Percentiles rank a stretch among this genome's conserved stretches.
These are phyloP conservation scores for Lepidium africanum DNA, from an alignment of 345 rosid species.

Conservation along the genomic window DNA sequence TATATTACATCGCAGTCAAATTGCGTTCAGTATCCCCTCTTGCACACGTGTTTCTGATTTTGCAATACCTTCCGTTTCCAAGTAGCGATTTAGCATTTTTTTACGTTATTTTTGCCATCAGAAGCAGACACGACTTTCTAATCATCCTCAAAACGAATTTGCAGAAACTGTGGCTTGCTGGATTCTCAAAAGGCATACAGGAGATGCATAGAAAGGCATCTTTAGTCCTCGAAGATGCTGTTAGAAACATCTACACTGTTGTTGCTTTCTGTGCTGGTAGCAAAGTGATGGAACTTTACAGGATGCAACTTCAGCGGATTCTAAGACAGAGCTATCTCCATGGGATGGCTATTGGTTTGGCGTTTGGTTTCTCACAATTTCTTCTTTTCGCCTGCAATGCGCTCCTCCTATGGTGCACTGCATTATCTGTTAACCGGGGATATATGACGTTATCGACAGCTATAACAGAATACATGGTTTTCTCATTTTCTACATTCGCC, in stretches of 20 bases:
- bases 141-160: slow-evolving; percentile 34
- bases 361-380: slow-evolving; percentile 96
- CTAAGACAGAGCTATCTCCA: slow-evolving; percentile 78
- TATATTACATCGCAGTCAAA: not conserved
- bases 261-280: slow-evolving; percentile 98
- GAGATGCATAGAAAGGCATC: slow-evolving; percentile 99
- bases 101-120: not conserved
- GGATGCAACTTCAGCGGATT: slow-evolving; percentile 73
- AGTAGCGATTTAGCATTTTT: not conserved
- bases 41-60: slow-evolving; percentile 6
- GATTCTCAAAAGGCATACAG: slow-evolving; percentile 98
- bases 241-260: slow-evolving; percentile 96
- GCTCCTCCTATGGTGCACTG: slow-evolving; percentile 94
- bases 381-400: slow-evolving; percentile 99
- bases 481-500: slow-evolving; percentile 97
- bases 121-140: not conserved
- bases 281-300: slow-evolving; percentile 98
- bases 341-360: slow-evolving; percentile 92
- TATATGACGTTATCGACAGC: slow-evolving; percentile 59
- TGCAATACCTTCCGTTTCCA: not conserved
- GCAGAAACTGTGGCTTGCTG: slow-evolving; percentile 98
- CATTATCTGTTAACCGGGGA: slow-evolving; percentile 43
- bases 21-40: not conserved
- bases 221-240: slow-evolving; percentile 98
- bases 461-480: slow-evolving; percentile 86